These are phyloP conservation scores for Parafenestella ontariensis DNA, from an alignment of 2,329 filamentous ascomycete species.

Conservation along the genomic window DNA sequence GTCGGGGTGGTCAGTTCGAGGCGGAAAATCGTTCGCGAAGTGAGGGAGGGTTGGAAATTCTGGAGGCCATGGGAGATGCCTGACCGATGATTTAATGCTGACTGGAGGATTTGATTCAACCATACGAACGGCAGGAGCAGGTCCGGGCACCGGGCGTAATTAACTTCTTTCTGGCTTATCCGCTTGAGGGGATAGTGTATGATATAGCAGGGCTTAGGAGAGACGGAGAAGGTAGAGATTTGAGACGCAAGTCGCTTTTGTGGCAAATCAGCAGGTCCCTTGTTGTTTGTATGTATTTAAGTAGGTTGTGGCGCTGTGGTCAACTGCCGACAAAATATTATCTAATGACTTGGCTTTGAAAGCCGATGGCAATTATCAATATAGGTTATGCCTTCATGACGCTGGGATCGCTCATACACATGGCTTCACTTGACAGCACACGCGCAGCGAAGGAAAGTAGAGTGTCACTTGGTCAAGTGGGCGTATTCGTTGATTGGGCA, in stretches of 20 bases:
- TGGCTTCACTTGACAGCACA: too few species aligned
- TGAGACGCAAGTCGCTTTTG: constrained; percentile 4
- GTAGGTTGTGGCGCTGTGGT: too few species aligned
- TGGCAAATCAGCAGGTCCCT: not conserved
- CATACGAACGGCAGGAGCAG: not conserved
- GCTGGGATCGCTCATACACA: too few species aligned
- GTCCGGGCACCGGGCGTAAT: not conserved
- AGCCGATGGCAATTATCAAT: not conserved
- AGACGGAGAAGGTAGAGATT: not conserved
- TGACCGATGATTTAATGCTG: constrained; percentile 11
- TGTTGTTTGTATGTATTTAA: constrained; percentile 1
- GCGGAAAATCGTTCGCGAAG: constrained; percentile 36
- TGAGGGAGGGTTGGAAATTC: constrained; percentile 51
- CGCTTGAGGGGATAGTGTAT: not conserved
- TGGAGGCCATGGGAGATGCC: constrained; percentile 47
- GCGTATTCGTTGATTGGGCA: constrained; percentile 36
- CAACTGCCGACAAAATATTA: too few species aligned
- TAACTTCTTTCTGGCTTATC: not conserved
- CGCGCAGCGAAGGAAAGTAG: too few species aligned
- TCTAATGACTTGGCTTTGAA: not conserved
- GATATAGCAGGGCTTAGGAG: not conserved
- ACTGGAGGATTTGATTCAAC: not conserved
- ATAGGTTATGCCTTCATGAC: not conserved
- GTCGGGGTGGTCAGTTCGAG: constrained; percentile 70
- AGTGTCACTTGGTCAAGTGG: not conserved